A percentile compares a stretch with the other conserved stretches of the same genome.
These are phyloP conservation scores for Stephanodiscus minutulus DNA, from an alignment of 108 stramenopile genomes.

Conservation along the genomic window DNA sequence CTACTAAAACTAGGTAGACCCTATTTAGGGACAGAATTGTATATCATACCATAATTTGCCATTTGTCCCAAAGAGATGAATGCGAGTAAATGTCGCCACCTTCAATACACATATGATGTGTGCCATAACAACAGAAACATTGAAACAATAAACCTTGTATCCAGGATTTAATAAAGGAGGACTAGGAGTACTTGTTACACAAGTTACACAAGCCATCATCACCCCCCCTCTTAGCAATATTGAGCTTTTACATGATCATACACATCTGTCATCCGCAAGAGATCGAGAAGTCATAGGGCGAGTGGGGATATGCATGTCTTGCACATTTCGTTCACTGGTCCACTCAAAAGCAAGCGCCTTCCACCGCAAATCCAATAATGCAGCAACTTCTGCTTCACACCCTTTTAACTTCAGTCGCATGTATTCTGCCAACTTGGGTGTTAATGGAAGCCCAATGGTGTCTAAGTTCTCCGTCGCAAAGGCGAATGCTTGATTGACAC, in stretches of 20 bases:
- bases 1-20: too few relatives aligned
- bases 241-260: background rate
- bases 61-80: too few relatives aligned
- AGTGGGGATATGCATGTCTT: constrained; percentile 4
- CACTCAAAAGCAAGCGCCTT: constrained; percentile 66
- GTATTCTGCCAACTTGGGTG: constrained; percentile 77
- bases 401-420: constrained; percentile 78
- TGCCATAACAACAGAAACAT: too few relatives aligned
- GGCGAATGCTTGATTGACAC: constrained; percentile 82
- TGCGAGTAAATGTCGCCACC: too few relatives aligned
- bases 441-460: constrained; percentile 80
- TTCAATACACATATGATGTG: too few relatives aligned
- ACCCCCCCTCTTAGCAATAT: too few relatives aligned
- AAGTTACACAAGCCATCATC: too few relatives aligned
- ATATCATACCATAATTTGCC: too few relatives aligned
- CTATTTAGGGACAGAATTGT: too few relatives aligned
- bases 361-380: constrained; percentile 65
- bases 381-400: constrained; percentile 81
- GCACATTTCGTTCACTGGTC: constrained; percentile 22
- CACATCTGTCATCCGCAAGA: constrained; percentile 15
- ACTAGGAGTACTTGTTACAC: too few relatives aligned
- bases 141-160: too few relatives aligned
- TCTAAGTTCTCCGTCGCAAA: constrained; percentile 84
- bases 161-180: too few relatives aligned
- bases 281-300: background rate